Evolutionary conservation across 176 grass and related monocot genomes (phyloP).

Genomic region (Aegilops umbellulata): DNA sequence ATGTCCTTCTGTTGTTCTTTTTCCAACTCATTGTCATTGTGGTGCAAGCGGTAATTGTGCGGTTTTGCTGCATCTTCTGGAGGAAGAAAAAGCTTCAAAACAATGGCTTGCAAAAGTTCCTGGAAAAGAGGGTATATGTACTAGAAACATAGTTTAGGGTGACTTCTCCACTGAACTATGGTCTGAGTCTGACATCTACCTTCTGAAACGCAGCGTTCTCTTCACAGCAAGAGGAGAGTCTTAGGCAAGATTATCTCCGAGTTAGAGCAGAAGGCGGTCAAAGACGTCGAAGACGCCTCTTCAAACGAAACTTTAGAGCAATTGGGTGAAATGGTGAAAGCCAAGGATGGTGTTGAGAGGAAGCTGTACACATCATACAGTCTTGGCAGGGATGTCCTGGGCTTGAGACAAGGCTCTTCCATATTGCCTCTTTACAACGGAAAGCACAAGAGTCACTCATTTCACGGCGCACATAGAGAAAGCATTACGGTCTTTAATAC

Average conservation of each 20-base stretch:
- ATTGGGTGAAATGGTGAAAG: constrained; percentile 70
- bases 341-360: constrained; percentile 64
- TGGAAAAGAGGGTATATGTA: constrained; percentile 65
- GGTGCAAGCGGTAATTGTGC: constrained; percentile 39
- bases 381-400: constrained; percentile 46
- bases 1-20: constrained; percentile 44
- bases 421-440: constrained; percentile 63
- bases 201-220: constrained; percentile 56
- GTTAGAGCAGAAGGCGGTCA: constrained; percentile 49
- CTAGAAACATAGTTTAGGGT: not conserved
- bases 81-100: constrained; percentile 71
- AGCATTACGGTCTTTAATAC: constrained; percentile 55
- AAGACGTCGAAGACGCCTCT: constrained; percentile 57
- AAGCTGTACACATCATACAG: constrained; percentile 66
- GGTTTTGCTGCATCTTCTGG: constrained; percentile 79
- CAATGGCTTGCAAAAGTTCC: constrained; percentile 60
- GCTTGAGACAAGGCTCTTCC: constrained; percentile 28
- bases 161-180: constrained; percentile 7
- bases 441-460: constrained; percentile 70
- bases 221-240: constrained; percentile 58
- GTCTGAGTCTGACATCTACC: not conserved
- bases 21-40: constrained; percentile 51
- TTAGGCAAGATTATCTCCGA: constrained; percentile 61
- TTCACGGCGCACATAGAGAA: constrained; percentile 51
- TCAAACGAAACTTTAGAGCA: constrained; percentile 48